Conservation (phyloP, 805 yeast species). For the Alloascoidea hylecoeti region DNA sequence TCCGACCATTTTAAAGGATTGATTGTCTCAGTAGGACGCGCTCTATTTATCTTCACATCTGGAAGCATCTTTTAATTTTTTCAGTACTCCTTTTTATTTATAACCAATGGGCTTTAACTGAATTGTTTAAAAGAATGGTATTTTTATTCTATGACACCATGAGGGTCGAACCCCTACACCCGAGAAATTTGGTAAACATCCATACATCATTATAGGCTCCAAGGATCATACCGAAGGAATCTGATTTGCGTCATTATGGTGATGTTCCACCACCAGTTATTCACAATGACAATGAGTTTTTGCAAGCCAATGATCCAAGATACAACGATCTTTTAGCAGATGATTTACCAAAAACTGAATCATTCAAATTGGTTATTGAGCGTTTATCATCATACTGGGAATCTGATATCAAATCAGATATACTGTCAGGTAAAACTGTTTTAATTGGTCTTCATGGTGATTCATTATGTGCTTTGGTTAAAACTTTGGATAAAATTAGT, state of each 20-base stretch:
- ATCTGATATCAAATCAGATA: constrained; percentile 33
- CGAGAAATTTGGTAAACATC: too few species aligned
- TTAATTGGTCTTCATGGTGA: constrained; percentile 73
- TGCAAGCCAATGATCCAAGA: constrained; percentile 10
- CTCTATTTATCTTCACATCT: not conserved
- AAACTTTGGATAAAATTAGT: constrained; percentile 47
- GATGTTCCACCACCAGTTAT: constrained; percentile 2
- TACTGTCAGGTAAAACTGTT: constrained; percentile 41
- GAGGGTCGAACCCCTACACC: too few species aligned
- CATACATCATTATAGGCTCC: too few species aligned
- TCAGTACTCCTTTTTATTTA: too few species aligned
- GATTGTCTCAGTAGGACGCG: not conserved
- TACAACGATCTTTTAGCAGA: constrained; percentile 29
- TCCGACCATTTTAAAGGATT: not conserved
- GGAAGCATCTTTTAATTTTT: too few species aligned
- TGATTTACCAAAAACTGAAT: constrained; percentile 58
- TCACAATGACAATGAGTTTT: not conserved
- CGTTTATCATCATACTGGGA: constrained; percentile 48
- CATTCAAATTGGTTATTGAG: constrained; percentile 55
- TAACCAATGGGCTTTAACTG: too few species aligned
- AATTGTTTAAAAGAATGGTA: too few species aligned
- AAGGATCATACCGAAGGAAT: too few species aligned
- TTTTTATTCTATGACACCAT: too few species aligned
- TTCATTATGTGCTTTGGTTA: constrained; percentile 62
- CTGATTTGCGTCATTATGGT: too few species aligned